Evolutionary conservation across 257 asterid species (phyloP).

Genomic region (Solanum bulbocastanum): DNA sequence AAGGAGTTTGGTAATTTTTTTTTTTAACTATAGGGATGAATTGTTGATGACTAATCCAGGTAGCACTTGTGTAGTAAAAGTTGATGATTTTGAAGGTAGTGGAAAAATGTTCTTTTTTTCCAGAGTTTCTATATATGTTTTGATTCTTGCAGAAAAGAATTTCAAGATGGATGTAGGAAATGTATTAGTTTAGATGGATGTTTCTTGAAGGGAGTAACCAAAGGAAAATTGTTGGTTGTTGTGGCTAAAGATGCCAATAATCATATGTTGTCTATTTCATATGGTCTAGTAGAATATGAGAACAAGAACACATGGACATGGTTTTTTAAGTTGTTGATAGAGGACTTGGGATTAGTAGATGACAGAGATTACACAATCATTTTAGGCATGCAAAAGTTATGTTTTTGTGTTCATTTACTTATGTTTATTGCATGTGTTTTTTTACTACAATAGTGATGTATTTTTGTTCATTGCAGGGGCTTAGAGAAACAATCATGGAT

Average conservation of each 20-base stretch:
- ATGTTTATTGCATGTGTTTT: too few relatives aligned
- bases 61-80: background rate
- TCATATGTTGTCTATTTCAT: background rate
- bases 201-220: too few relatives aligned
- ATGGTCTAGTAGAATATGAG: background rate
- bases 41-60: background rate
- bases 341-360: background rate
- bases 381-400: background rate
- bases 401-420: too few relatives aligned
- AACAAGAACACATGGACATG: background rate
- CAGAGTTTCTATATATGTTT: background rate
- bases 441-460: too few relatives aligned
- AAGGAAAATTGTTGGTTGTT: background rate
- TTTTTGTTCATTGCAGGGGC: too few relatives aligned
- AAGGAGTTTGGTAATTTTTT: too few relatives aligned
- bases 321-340: too few relatives aligned
- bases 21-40: background rate
- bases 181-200: background rate
- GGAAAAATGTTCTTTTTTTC: background rate
- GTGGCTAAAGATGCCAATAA: background rate
- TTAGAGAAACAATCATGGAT: too few relatives aligned
- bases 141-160: background rate
- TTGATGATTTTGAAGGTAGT: background rate
- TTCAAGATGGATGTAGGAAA: background rate
- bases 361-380: too few relatives aligned